Evolutionary conservation across 2,329 filamentous ascomycete genomes (phyloP), one percentile per base, ranked within the genome.

Genomic region (Fusarium penzigii): DNA sequence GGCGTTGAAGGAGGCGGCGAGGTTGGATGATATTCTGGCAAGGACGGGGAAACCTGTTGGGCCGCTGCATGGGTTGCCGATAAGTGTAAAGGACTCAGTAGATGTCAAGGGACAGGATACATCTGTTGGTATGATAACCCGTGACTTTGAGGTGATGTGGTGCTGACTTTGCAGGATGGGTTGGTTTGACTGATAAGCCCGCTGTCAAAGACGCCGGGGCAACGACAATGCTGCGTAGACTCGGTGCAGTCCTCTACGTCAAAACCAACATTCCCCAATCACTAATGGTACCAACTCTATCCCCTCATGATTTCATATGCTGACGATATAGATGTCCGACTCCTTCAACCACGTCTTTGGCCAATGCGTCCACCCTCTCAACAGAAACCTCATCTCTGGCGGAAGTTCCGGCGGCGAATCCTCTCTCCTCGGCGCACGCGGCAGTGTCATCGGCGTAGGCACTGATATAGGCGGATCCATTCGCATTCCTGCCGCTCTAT

Each of bases 231-330:
- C 71, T 89, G 3, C 69, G 80, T 34, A 75, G 75, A 29, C 74
- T 83, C 0, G 87, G 87, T 2, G 86, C 86, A 1, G 77, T 89
- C 0, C 71, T 86, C 17, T 86, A 88, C 59, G 80, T 82, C 58
- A 89, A 89, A 69, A 89, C 87, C 1, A 89, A 88, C 59, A 74
- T 89, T 2, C 86, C 87, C 1, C 81, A 84, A 55, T 49, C 47
- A 4, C 17, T 49, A 6, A 49, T 49, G 47, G 46, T 48, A 42
- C 39, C 3, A 3, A 3, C 17, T 39, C 17, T 7, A 10, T 16
- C 34, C 6, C 25, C 3, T 16, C 42, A 2, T 6, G 34, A 11
- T 2, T 14, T 8, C 34, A 13, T 11, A 5, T 14, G 17, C 32
- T 34, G 4, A 32, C 40, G 13, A 17, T 8, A 8, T 40, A 55